Evolutionary conservation across 2,329 filamentous ascomycete genomes (phyloP).

Genomic region (Phialophora tarda): DNA sequence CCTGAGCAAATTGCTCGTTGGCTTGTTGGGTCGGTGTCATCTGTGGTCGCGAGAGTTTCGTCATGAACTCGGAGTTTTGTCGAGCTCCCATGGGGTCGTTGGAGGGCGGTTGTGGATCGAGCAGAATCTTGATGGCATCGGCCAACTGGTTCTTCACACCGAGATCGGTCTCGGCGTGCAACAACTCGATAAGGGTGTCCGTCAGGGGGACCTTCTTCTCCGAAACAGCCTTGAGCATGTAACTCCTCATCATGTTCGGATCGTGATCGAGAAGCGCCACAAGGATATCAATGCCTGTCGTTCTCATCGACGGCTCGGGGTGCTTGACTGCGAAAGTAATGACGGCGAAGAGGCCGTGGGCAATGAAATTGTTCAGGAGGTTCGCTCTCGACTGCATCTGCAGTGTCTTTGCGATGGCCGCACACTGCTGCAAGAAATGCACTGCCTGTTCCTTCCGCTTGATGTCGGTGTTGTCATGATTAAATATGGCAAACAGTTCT

Average conservation of each 20-base stretch:
- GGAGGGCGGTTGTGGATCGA: conserved; percentile 72
- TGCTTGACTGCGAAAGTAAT: conserved; percentile 91
- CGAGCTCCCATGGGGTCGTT: conserved; percentile 62
- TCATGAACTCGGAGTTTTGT: conserved; percentile 66
- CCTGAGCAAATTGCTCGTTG: conserved; percentile 76
- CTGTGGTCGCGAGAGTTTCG: conserved; percentile 64
- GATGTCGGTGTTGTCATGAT: conserved; percentile 64
- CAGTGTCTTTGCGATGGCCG: conserved; percentile 89
- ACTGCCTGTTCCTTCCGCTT: conserved; percentile 91
- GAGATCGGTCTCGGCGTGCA: conserved; percentile 88
- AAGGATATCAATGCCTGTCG: conserved; percentile 91
- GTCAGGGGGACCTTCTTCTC: conserved; percentile 86
- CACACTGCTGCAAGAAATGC: conserved; percentile 95
- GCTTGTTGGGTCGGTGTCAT: conserved; percentile 69
- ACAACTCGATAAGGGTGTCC: conserved; percentile 88
- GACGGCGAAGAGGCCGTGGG: conserved; percentile 82
- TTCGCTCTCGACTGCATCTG: conserved; percentile 80
- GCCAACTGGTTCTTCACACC: conserved; percentile 95
- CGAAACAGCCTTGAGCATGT: conserved; percentile 88
- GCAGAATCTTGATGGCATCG: conserved; percentile 89
- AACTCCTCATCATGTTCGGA: conserved; percentile 88
- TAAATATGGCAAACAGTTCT: conserved; percentile 87
- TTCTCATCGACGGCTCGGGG: conserved; percentile 79
- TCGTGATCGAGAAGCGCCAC: conserved; percentile 96
- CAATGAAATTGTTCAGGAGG: conserved; percentile 88